These are phyloP conservation scores for Lichina pygmaea DNA, from an alignment of 495 filamentous ascomycete species.

Conservation along the genomic window DNA sequence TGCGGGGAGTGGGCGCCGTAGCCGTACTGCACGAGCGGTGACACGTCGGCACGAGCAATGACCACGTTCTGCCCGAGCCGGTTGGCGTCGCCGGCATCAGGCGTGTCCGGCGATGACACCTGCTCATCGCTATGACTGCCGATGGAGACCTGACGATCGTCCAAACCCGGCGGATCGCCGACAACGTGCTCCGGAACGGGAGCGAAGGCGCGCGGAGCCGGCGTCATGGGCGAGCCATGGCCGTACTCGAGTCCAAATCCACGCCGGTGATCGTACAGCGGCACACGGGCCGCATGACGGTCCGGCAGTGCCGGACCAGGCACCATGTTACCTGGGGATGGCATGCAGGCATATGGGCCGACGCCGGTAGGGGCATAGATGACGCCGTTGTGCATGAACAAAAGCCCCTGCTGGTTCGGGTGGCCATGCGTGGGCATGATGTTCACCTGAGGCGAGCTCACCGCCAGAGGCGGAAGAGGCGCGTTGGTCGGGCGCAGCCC, in stretches of 20 bases:
- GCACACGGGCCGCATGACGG: not conserved
- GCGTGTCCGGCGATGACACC: not conserved
- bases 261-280: not conserved
- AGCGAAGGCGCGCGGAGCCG: not conserved
- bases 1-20: not conserved
- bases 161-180: not conserved
- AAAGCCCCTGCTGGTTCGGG: not conserved
- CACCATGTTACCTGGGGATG: not conserved
- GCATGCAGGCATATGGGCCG: not conserved
- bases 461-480: not conserved
- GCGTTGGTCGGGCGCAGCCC: not conserved
- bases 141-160: not conserved
- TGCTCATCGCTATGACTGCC: not conserved
- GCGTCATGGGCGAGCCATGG: not conserved
- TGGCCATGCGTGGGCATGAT: slow-evolving; percentile 4
- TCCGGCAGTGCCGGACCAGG: not conserved
- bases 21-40: not conserved
- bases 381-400: not conserved
- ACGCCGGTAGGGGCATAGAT: not conserved
- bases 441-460: not conserved
- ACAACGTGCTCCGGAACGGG: not conserved
- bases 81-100: not conserved
- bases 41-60: not conserved
- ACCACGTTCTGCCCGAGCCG: not conserved
- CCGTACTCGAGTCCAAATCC: not conserved